Evolutionary conservation across 2,329 filamentous ascomycete genomes (phyloP).

Genomic region (Fusarium sp.): DNA sequence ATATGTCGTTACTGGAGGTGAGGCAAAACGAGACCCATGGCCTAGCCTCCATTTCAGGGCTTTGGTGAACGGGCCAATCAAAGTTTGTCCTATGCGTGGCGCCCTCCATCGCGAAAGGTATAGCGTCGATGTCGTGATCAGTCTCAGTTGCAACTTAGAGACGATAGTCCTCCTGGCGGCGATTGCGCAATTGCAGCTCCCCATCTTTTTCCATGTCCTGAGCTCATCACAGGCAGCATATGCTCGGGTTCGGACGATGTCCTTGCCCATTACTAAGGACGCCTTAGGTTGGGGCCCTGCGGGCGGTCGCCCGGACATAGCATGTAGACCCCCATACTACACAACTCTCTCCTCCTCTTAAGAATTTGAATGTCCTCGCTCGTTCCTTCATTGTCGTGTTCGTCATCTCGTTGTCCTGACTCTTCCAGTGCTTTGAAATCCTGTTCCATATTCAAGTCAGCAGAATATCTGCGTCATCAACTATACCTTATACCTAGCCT

Average conservation of each 20-base stretch:
- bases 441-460: conserved; percentile 40
- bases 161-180: conserved; percentile 49
- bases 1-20: conserved; percentile 38
- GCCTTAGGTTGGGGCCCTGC: conserved; percentile 38
- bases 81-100: conserved; percentile 34
- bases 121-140: conserved; percentile 67
- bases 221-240: conserved; percentile 39
- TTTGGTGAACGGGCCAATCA: conserved; percentile 52
- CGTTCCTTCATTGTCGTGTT: conserved; percentile 23
- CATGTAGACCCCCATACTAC: conserved; percentile 43
- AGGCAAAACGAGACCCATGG: conserved; percentile 43
- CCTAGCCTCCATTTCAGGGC: conserved; percentile 43
- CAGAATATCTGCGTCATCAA: conserved; percentile 44
- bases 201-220: conserved; percentile 44
- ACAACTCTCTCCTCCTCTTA: conserved; percentile 36
- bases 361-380: conserved; percentile 45
- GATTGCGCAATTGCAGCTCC: conserved; percentile 54
- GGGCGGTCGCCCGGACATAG: conserved; percentile 48
- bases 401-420: conserved; percentile 35
- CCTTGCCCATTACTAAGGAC: conserved; percentile 46
- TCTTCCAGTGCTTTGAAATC: conserved; percentile 38
- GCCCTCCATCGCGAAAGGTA: conserved; percentile 59
- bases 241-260: conserved; percentile 39
- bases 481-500: conserved; percentile 17
- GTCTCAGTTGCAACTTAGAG: conserved; percentile 51